Evolutionary conservation across 2,329 filamentous ascomycete species (phyloP), one percentile per base, ranked within the genome.

Genomic region (Microdochium nivale): DNA sequence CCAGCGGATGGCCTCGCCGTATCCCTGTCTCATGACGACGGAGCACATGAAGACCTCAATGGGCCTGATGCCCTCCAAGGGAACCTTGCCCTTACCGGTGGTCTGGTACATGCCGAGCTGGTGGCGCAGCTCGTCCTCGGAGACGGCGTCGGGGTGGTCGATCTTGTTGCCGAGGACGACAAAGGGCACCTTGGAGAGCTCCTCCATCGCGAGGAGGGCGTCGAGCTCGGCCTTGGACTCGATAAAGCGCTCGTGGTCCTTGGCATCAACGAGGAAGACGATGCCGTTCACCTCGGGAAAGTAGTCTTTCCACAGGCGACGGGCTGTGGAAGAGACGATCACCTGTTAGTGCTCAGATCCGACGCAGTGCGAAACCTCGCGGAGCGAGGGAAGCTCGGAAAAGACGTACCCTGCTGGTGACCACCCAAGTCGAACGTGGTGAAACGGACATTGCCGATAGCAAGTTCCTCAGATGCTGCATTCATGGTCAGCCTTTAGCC

Each of bases 21-120:
- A 95, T 59, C 88, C 94, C 78, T 97, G 92, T 71, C 92, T 83
- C 90, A 96, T 96, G 56, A 97, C 92, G 60, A 97, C 91, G 63
- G 89, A 95, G 81, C 91, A 97, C 94, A 99, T 95, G 74, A 97
- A 97, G 57, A 97, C 83, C 80, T 99, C 94, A 65, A 99, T 92
- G 24, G 91, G 90, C 62, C 91, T 80, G 71, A 96, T 95, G 32
- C 90, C 90, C 77, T 96, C 91, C 60, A 94, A 78, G 57, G 87
- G 88, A 56, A 95, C 86, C 80, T 95, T 95, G 72, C 90, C 90
- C 81, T 96, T 96, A 64, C 91, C 91, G 55, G 90, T 96, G 52
- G 91, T 96, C 74, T 97, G 92, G 75, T 95, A 97, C 65, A 99
- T 74, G 56, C 94, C 94, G 53, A 99, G 79, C 70, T 91, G 87